Evolutionary conservation across 345 rosid species (phyloP).

Genomic region (Gossypium raimondii): DNA sequence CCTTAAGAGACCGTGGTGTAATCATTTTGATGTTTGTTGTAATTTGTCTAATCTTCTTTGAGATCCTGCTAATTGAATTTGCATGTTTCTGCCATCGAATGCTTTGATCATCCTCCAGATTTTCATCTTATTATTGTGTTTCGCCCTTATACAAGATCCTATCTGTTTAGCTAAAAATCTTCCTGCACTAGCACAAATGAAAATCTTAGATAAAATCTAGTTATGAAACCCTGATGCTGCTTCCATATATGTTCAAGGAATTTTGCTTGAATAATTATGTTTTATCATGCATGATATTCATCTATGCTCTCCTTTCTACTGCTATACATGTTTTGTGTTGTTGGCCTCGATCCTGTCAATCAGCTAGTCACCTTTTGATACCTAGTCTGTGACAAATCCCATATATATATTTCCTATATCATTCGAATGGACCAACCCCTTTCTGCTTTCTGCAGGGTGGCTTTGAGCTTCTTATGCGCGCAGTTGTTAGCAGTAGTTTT

Average conservation of each 20-base stretch:
- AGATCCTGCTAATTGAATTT: background rate
- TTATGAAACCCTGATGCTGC: background rate
- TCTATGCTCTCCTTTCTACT: background rate
- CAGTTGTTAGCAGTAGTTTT: slow-evolving; percentile 4
- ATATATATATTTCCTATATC: background rate
- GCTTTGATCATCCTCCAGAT: background rate
- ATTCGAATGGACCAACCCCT: background rate
- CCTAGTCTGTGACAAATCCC: background rate
- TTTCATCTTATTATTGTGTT: background rate
- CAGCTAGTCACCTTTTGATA: background rate
- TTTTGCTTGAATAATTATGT: background rate
- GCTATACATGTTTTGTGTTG: background rate
- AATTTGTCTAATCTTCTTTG: background rate
- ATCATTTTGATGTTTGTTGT: background rate
- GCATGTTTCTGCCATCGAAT: background rate
- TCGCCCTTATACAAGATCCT: background rate
- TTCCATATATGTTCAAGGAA: background rate
- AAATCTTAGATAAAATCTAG: background rate
- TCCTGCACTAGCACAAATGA: background rate
- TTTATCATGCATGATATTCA: background rate
- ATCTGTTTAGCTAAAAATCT: background rate
- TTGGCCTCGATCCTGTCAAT: background rate
- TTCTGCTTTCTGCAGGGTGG: slow-evolving; percentile 24
- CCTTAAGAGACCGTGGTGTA: background rate
- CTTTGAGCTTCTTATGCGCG: slow-evolving; percentile 19